Evolutionary conservation across 345 rosid genomes (phyloP).

Genomic region (Ailanthus altissimus): DNA sequence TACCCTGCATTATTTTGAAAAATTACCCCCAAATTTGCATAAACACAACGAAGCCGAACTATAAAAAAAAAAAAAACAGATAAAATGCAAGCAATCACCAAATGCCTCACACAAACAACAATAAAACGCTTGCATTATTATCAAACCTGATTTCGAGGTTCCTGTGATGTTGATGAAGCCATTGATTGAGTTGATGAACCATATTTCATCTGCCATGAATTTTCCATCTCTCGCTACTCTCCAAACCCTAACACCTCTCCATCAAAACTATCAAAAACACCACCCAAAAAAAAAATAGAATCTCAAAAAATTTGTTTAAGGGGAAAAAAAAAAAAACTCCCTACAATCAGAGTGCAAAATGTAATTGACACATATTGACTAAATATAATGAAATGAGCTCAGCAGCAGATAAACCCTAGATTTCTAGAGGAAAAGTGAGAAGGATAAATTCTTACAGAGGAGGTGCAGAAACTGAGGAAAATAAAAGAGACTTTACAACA

Average conservation of each 20-base stretch:
- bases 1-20: not conserved
- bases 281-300: not conserved
- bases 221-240: constrained; percentile 35
- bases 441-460: not conserved
- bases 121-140: not conserved
- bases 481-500: constrained; percentile 6
- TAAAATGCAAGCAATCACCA: not conserved
- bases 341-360: not conserved
- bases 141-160: constrained; percentile 39
- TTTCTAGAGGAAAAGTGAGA: not conserved
- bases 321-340: not conserved
- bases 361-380: not conserved
- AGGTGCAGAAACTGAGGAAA: constrained; percentile 25
- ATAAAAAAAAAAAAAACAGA: not conserved
- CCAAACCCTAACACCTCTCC: constrained; percentile 27
- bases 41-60: not conserved
- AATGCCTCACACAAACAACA: not conserved
- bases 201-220: constrained; percentile 39
- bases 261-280: constrained; percentile 19
- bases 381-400: not conserved
- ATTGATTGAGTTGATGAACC: constrained; percentile 31
- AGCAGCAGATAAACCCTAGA: constrained; percentile 17
- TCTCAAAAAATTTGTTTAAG: not conserved
- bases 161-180: constrained; percentile 37
- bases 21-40: not conserved